A percentile compares a stretch with the other conserved stretches of the same genome.
Conservation (phyloP, 495 filamentous ascomycete genomes). For the Glutinoglossum americanum region DNA sequence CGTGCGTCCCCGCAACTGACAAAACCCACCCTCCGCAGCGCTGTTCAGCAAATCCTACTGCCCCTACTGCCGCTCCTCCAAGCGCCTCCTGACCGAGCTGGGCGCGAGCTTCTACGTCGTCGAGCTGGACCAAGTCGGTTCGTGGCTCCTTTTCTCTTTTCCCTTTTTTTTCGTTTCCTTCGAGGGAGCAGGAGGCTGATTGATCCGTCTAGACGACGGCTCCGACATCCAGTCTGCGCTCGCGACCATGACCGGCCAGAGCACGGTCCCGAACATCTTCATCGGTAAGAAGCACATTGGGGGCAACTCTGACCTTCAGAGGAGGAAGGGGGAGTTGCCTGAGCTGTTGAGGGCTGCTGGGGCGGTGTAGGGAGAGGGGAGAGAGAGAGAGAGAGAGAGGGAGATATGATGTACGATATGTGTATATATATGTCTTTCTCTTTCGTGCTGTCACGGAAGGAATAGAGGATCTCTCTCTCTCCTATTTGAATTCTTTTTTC, state of each 20-base stretch:
- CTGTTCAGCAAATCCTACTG: constrained; percentile 95
- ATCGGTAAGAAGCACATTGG: constrained; percentile 82
- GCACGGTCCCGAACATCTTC: constrained; percentile 87
- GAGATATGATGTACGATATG: too few relatives aligned
- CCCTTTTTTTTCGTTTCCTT: constrained; percentile 3
- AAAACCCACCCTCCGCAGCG: too few relatives aligned
- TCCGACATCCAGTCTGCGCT: constrained; percentile 67
- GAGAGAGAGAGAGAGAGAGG: too few relatives aligned
- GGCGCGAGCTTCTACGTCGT: constrained; percentile 53
- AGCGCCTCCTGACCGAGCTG: constrained; percentile 42
- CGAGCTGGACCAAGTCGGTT: constrained; percentile 72
- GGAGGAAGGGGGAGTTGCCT: constrained; percentile 31
- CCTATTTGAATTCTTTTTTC: too few relatives aligned
- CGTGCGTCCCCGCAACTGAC: background rate
- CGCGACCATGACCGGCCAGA: constrained; percentile 54
- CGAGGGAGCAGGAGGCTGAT: too few relatives aligned
- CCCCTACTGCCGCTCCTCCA: constrained; percentile 76
- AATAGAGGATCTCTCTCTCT: too few relatives aligned
- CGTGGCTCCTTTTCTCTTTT: constrained; percentile 1
- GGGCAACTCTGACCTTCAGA: constrained; percentile 86
- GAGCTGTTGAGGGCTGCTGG: constrained; percentile 41
- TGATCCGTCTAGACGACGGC: constrained; percentile 40
- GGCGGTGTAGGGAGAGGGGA: constrained; percentile 29
- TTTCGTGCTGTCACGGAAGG: too few relatives aligned
- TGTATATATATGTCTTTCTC: too few relatives aligned